A percentile compares a stretch with the other conserved stretches of the same genome.
Conservation (phyloP, 108 stramenopile species). For the Cyclotella baltica region DNA sequence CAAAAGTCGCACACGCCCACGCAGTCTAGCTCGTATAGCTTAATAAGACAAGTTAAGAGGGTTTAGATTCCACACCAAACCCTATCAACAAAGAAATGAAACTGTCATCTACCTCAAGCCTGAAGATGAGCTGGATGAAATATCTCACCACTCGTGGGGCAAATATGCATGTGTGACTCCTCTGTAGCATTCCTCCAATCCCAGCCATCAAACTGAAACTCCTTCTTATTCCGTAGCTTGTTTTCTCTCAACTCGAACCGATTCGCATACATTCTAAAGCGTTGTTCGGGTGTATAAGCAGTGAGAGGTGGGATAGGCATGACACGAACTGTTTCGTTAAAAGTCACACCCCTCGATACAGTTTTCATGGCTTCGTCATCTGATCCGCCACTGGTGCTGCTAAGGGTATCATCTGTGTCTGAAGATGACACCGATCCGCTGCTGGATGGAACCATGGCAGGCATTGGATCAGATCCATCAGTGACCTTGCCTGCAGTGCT, state of each 20-base stretch:
- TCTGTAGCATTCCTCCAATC: constrained; percentile 88
- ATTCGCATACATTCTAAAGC: constrained; percentile 81
- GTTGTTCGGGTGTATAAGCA: constrained; percentile 80
- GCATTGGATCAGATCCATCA: constrained; percentile 13
- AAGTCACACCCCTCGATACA: constrained; percentile 24
- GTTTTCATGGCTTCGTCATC: constrained; percentile 4
- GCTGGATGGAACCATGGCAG: constrained; percentile 19
- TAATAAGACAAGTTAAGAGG: background rate
- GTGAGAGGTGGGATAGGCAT: constrained; percentile 83
- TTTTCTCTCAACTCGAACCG: constrained; percentile 80
- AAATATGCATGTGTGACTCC: constrained; percentile 87
- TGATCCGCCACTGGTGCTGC: constrained; percentile 15
- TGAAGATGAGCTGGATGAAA: constrained; percentile 77
- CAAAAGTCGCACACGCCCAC: background rate
- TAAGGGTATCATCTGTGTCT: constrained; percentile 28
- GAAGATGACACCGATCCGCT: constrained; percentile 27
- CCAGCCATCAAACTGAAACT: constrained; percentile 86
- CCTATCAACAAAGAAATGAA: background rate
- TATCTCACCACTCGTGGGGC: constrained; percentile 76
- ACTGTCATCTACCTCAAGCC: background rate
- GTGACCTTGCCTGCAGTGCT: constrained; percentile 13
- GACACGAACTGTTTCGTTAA: constrained; percentile 72
- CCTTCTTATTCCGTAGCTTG: constrained; percentile 78
- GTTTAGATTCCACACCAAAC: background rate
- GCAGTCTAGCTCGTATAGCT: constrained; percentile 4